These are phyloP conservation scores for Vitis hybrid DNA, from an alignment of 177 flowering plant species.

Conservation along the genomic window DNA sequence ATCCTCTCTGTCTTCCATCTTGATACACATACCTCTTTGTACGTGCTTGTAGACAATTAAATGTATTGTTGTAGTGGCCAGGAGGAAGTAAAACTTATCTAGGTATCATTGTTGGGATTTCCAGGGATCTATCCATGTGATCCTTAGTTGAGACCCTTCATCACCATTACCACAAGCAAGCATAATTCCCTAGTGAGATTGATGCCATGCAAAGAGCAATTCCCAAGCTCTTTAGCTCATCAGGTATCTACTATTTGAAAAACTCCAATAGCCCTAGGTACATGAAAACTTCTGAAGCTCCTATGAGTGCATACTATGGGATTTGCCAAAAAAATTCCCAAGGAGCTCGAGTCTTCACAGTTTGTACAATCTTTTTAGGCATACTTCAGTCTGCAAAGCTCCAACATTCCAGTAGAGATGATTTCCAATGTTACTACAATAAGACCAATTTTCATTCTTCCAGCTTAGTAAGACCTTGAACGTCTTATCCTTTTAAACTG, in stretches of 20 bases:
- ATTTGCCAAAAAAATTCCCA: conserved; percentile 75
- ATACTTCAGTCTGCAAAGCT: conserved; percentile 51
- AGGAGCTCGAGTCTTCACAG: conserved; percentile 55
- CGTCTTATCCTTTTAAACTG: conserved; percentile 17
- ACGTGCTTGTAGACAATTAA: too few relatives aligned
- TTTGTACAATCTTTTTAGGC: conserved; percentile 32
- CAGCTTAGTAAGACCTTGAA: conserved; percentile 59
- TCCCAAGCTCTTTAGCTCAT: conserved; percentile 75
- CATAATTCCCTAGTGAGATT: conserved; percentile 69
- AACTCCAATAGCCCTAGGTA: conserved; percentile 76
- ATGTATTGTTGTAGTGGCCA: too few relatives aligned
- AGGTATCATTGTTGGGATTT: too few relatives aligned
- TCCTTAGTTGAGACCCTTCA: too few relatives aligned
- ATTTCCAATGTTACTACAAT: conserved; percentile 59
- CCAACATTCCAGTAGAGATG: conserved; percentile 64
- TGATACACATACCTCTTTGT: neutral
- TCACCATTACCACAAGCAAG: conserved; percentile 43
- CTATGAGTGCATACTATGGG: conserved; percentile 65
- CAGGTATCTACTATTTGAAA: conserved; percentile 72
- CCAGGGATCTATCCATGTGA: too few relatives aligned
- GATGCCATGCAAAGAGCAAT: conserved; percentile 82
- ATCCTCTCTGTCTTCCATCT: conserved; percentile 36
- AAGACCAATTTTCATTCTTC: conserved; percentile 68
- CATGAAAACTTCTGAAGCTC: conserved; percentile 86
- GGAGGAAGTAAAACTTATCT: too few relatives aligned